Conservation (phyloP, 768 basidiomycete species). For the Dictyophora rubrovolvata region DNA sequence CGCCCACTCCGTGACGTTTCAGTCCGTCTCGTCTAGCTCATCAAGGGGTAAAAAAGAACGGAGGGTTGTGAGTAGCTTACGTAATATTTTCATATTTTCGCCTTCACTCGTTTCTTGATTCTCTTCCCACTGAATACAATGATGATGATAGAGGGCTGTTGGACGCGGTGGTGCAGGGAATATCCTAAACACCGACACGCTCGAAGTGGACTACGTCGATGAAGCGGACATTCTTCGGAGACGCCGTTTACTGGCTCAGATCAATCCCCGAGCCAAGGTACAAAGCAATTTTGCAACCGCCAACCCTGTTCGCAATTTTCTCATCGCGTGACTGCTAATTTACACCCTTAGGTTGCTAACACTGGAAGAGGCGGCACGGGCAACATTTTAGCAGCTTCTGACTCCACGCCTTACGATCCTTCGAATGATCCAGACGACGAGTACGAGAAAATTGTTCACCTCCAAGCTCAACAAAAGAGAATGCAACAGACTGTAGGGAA, state of each 20-base stretch:
- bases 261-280: constrained; percentile 6
- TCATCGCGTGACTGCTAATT: background rate
- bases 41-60: background rate
- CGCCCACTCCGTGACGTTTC: background rate
- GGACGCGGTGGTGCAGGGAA: constrained; percentile 5
- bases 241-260: background rate
- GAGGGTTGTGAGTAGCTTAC: background rate
- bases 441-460: background rate
- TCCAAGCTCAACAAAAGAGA: background rate
- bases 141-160: background rate
- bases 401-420: background rate
- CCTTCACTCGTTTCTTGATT: background rate
- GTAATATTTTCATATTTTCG: background rate
- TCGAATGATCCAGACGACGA: constrained; percentile 5
- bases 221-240: constrained; percentile 1
- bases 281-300: background rate
- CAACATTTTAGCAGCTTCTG: constrained; percentile 1
- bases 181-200: background rate
- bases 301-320: background rate
- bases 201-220: background rate
- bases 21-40: background rate
- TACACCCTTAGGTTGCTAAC: background rate
- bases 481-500: background rate
- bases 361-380: constrained; percentile 1
- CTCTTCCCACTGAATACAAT: no score